These are phyloP conservation scores for Fusarium papillatum DNA, from an alignment of 2,329 filamentous ascomycete genomes.

Conservation along the genomic window DNA sequence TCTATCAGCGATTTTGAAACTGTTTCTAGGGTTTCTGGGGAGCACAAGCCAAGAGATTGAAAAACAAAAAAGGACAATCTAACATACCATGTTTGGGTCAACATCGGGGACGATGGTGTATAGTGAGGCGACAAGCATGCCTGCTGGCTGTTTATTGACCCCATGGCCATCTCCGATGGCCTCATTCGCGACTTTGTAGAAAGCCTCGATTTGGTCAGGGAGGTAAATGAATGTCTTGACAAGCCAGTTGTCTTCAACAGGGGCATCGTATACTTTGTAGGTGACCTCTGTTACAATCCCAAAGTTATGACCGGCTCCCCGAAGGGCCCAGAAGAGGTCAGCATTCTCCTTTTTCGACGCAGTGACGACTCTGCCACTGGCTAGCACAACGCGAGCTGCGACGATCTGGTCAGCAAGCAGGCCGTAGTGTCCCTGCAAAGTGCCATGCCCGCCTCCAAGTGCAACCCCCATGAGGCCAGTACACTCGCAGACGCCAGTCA, in stretches of 20 bases:
- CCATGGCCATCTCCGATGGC: not conserved
- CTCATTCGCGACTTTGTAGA: not conserved
- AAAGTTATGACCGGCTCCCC: slow-evolving; percentile 51
- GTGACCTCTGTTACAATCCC: slow-evolving; percentile 47
- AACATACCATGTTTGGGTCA: not conserved
- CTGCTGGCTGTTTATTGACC: not conserved
- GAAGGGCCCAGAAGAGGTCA: slow-evolving; percentile 53
- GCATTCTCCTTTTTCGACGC: slow-evolving; percentile 32
- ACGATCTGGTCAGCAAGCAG: slow-evolving; percentile 50
- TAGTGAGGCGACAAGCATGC: not conserved
- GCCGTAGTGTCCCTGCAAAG: slow-evolving; percentile 46
- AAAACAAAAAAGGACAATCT: not conserved
- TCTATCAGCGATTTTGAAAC: not conserved
- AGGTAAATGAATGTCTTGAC: not conserved
- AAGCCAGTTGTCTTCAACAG: slow-evolving; percentile 42
- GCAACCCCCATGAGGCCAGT: slow-evolving; percentile 47
- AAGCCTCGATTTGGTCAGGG: not conserved
- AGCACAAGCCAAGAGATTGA: not conserved
- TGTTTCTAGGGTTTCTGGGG: no score
- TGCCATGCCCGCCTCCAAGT: slow-evolving; percentile 49
- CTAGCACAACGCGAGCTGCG: slow-evolving; percentile 48
- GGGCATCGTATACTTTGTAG: slow-evolving; percentile 41
- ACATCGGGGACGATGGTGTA: not conserved
- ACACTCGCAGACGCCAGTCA: slow-evolving; percentile 43
- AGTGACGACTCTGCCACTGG: slow-evolving; percentile 42